Evolutionary conservation across 768 basidiomycete genomes (phyloP).

Genomic region (Lentinus tigrinus): DNA sequence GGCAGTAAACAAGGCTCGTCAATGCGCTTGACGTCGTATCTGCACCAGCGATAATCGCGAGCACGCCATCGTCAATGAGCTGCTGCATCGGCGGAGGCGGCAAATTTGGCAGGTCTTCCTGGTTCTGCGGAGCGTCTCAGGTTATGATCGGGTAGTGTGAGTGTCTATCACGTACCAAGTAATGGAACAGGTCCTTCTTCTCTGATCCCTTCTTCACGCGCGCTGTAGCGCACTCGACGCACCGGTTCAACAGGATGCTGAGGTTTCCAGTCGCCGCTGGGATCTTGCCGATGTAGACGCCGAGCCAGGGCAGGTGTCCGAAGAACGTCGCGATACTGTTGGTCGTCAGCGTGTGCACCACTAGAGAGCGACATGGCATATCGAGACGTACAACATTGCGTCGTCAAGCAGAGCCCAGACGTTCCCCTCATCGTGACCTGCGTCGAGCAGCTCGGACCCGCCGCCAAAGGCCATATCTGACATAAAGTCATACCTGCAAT

Average conservation of each 20-base stretch:
- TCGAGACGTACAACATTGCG: background rate
- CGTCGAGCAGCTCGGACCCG: background rate
- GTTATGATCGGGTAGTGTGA: background rate
- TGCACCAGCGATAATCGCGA: conserved; percentile 29
- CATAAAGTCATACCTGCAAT: conserved; percentile 40
- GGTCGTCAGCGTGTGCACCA: background rate
- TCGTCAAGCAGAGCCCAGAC: background rate
- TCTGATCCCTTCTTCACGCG: conserved; percentile 21
- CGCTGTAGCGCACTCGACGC: background rate
- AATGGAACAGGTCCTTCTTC: conserved; percentile 38
- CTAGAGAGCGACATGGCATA: background rate
- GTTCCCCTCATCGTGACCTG: background rate
- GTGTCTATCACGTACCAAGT: conserved; percentile 35
- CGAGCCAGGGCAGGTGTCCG: conserved; percentile 8
- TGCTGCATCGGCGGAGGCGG: conserved; percentile 4
- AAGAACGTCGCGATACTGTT: background rate
- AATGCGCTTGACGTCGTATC: conserved; percentile 29
- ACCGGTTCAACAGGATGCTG: conserved; percentile 10
- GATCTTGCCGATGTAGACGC: background rate
- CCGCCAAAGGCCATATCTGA: conserved; percentile 36
- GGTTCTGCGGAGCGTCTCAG: conserved; percentile 11
- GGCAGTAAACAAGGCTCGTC: conserved; percentile 24
- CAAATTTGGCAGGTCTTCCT: conserved; percentile 15
- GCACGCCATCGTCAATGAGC: conserved; percentile 17
- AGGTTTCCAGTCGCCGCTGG: background rate